A percentile compares a stretch with the other conserved stretches of the same genome.
These are phyloP conservation scores for Hypoxylon subgilvum DNA, from an alignment of 495 filamentous ascomycete genomes.

Conservation along the genomic window DNA sequence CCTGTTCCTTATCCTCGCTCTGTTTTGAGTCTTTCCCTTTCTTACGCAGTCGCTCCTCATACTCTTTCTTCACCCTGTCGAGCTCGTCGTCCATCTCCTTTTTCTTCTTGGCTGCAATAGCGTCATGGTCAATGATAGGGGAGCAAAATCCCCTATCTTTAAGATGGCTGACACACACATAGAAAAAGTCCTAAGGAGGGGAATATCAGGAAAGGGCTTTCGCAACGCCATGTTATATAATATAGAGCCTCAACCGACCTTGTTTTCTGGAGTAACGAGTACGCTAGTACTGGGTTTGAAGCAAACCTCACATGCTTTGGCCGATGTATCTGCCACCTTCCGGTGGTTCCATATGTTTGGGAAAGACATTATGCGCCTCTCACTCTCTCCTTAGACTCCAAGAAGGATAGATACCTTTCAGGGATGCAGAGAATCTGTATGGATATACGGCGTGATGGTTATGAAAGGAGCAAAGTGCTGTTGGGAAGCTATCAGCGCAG, in stretches of 20 bases:
- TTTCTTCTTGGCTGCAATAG: constrained; percentile 71
- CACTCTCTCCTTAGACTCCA: not conserved
- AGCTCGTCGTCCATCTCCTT: constrained; percentile 75
- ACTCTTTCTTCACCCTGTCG: constrained; percentile 76
- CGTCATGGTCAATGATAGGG: constrained; percentile 78
- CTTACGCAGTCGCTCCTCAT: constrained; percentile 72
- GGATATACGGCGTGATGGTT: not conserved
- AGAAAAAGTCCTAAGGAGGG: constrained; percentile 82
- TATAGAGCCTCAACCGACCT: constrained; percentile 58
- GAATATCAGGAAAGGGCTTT: constrained; percentile 23
- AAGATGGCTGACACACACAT: constrained; percentile 82
- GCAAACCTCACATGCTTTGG: constrained; percentile 88
- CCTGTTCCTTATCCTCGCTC: constrained; percentile 50
- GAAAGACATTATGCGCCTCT: constrained; percentile 62
- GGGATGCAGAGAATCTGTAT: not conserved
- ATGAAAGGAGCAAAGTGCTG: not conserved
- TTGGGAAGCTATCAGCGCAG: not conserved
- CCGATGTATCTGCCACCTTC: constrained; percentile 80
- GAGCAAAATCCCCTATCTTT: constrained; percentile 83
- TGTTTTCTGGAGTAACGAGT: constrained; percentile 87
- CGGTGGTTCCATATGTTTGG: constrained; percentile 87
- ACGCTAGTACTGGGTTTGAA: constrained; percentile 87
- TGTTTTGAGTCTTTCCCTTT: constrained; percentile 62
- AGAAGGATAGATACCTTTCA: not conserved
- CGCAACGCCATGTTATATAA: constrained; percentile 4